A percentile compares a stretch with the other conserved stretches of the same genome.
Conservation (phyloP, 371 early-diverging fungal genomes). For the Mortierella sp. region DNA sequence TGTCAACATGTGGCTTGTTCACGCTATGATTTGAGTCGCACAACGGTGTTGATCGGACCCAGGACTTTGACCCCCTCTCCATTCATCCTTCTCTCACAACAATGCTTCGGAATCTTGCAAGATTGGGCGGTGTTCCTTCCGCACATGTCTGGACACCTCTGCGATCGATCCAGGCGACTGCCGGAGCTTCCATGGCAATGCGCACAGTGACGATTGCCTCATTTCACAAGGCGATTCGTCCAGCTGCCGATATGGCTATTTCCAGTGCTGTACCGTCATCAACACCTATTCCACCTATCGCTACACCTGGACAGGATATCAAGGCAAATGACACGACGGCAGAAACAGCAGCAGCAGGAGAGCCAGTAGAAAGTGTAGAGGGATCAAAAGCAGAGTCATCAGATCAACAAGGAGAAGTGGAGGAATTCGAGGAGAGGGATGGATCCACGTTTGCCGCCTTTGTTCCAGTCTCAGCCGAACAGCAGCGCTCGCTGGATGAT, state of each 20-base stretch:
- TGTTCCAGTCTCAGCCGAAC: constrained; percentile 20
- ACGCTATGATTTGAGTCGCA: neutral
- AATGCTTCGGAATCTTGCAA: constrained; percentile 28
- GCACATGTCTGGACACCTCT: constrained; percentile 14
- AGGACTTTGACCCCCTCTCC: neutral
- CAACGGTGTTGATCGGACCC: neutral
- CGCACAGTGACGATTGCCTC: constrained; percentile 23
- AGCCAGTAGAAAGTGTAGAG: neutral
- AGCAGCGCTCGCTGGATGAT: constrained; percentile 50
- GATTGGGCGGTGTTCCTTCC: constrained; percentile 19
- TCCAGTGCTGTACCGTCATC: constrained; percentile 33
- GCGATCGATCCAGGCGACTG: neutral
- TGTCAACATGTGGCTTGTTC: constrained; percentile 33
- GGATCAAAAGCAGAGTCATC: neutral
- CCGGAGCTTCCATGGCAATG: neutral
- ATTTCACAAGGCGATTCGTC: constrained; percentile 29
- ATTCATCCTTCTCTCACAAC: neutral
- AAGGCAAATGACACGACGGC: neutral
- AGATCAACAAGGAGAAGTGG: constrained; percentile 3
- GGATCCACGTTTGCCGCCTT: constrained; percentile 26
- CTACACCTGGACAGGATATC: constrained; percentile 1
- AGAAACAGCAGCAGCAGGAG: constrained; percentile 1
- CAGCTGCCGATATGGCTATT: constrained; percentile 16
- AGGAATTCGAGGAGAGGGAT: neutral
- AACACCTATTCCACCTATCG: constrained; percentile 37